A percentile compares a stretch with the other conserved stretches of the same genome.
Evolutionary conservation across 768 basidiomycete species (phyloP).

Genomic region (Suillus discolor): DNA sequence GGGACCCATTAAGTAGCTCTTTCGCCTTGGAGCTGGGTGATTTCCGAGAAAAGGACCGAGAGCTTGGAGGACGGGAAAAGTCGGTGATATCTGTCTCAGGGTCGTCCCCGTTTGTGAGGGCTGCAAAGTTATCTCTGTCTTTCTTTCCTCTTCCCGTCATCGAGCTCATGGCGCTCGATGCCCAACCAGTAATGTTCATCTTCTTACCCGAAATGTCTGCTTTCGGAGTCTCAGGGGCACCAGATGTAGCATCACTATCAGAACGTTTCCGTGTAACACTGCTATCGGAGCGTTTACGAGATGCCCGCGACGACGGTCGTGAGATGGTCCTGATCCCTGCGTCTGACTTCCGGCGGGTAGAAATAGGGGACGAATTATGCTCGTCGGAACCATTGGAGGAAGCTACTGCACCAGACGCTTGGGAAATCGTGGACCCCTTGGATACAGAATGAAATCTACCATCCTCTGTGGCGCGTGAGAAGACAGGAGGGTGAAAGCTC

Average conservation of each 20-base stretch:
- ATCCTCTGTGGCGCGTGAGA: slow-evolving; percentile 22
- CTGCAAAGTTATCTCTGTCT: slow-evolving; percentile 62
- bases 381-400: slow-evolving; percentile 41
- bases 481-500: slow-evolving; percentile 19
- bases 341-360: slow-evolving; percentile 44
- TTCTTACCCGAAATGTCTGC: slow-evolving; percentile 43
- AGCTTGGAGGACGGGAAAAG: slow-evolving; percentile 38
- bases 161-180: slow-evolving; percentile 63
- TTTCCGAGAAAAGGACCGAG: slow-evolving; percentile 33
- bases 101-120: slow-evolving; percentile 46
- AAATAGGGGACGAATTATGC: slow-evolving; percentile 23
- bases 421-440: slow-evolving; percentile 32
- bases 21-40: slow-evolving; percentile 28
- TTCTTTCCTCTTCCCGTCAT: slow-evolving; percentile 60
- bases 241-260: slow-evolving; percentile 52
- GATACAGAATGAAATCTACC: slow-evolving; percentile 37
- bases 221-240: slow-evolving; percentile 38
- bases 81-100: slow-evolving; percentile 22
- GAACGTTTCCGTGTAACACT: slow-evolving; percentile 59
- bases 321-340: slow-evolving; percentile 45
- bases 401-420: slow-evolving; percentile 9
- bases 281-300: slow-evolving; percentile 66
- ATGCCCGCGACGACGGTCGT: slow-evolving; percentile 59
- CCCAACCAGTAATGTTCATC: slow-evolving; percentile 51
- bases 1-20: slow-evolving; percentile 28